Conservation (phyloP, 2,329 filamentous ascomycete species). For the Metarhizium sp. region DNA sequence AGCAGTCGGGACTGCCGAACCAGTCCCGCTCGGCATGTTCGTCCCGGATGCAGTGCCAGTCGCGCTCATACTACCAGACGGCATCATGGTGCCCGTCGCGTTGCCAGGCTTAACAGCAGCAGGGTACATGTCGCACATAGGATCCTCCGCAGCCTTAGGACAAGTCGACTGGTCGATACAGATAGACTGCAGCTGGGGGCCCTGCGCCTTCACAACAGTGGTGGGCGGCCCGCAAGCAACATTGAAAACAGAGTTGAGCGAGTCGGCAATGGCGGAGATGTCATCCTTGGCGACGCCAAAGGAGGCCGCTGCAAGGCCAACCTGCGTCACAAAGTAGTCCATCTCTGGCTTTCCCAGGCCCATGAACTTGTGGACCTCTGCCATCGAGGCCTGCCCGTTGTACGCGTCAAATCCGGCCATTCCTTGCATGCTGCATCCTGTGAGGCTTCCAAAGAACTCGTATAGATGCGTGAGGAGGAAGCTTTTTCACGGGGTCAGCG, state of each 20-base stretch:
- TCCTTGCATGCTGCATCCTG: slow-evolving; percentile 44
- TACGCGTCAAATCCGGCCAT: slow-evolving; percentile 41
- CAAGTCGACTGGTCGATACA: slow-evolving; percentile 39
- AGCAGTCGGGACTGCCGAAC: no score
- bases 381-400: slow-evolving; percentile 34
- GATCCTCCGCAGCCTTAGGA: slow-evolving; percentile 33
- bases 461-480: slow-evolving; percentile 53
- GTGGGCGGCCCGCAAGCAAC: slow-evolving; percentile 38
- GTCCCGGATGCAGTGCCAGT: slow-evolving; percentile 1
- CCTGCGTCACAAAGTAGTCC: slow-evolving; percentile 51
- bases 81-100: slow-evolving; percentile 4
- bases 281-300: slow-evolving; percentile 50
- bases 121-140: slow-evolving; percentile 36
- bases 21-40: no score
- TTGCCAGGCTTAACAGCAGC: slow-evolving; percentile 14
- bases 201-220: slow-evolving; percentile 34
- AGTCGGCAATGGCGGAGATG: slow-evolving; percentile 35
- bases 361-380: slow-evolving; percentile 51
- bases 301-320: slow-evolving; percentile 44
- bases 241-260: slow-evolving; percentile 41
- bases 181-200: slow-evolving; percentile 42
- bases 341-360: slow-evolving; percentile 39
- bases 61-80: slow-evolving; percentile 2
- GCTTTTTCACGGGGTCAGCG: slow-evolving; percentile 18
- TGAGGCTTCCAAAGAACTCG: slow-evolving; percentile 49